A percentile compares a stretch with the other conserved stretches of the same genome.
Evolutionary conservation across 2,329 filamentous ascomycete species (phyloP).

Genomic region (Corniculantispora saksenae): DNA sequence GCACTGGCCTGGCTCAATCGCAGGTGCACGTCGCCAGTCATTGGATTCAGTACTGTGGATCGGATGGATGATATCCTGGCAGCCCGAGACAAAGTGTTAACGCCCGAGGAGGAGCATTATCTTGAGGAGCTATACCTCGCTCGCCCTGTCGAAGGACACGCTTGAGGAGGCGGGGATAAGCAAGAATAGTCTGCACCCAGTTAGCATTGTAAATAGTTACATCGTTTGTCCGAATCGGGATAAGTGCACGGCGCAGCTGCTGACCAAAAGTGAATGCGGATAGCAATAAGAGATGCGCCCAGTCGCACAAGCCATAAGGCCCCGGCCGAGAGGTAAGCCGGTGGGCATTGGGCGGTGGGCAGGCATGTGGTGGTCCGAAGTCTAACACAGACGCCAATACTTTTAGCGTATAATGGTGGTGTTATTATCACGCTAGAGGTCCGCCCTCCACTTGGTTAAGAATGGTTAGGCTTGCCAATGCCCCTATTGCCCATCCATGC

Average conservation of each 20-base stretch:
- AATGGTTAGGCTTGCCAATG: not conserved
- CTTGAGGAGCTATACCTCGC: constrained; percentile 63
- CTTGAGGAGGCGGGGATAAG: not conserved
- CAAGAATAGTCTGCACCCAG: not conserved
- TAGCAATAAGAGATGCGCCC: not conserved
- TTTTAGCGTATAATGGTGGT: not conserved
- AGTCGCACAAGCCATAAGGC: not conserved
- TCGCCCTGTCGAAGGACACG: constrained; percentile 45
- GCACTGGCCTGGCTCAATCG: constrained; percentile 63
- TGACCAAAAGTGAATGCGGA: not conserved
- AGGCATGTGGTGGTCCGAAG: not conserved
- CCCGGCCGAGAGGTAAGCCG: not conserved
- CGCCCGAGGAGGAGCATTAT: constrained; percentile 58
- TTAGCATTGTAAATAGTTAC: not conserved
- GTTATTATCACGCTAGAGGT: not conserved
- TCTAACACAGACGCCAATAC: not conserved
- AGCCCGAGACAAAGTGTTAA: constrained; percentile 46
- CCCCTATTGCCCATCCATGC: not conserved
- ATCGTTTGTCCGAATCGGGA: not conserved
- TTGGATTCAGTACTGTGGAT: constrained; percentile 58
- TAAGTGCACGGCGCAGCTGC: not conserved
- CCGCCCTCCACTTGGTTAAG: not conserved
- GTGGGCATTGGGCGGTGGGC: too few relatives aligned
- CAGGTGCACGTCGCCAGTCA: constrained; percentile 56
- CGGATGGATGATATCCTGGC: constrained; percentile 62